Evolutionary conservation across 352 stramenopile genomes (phyloP).

Genomic region (Pythium dissotocum): DNA sequence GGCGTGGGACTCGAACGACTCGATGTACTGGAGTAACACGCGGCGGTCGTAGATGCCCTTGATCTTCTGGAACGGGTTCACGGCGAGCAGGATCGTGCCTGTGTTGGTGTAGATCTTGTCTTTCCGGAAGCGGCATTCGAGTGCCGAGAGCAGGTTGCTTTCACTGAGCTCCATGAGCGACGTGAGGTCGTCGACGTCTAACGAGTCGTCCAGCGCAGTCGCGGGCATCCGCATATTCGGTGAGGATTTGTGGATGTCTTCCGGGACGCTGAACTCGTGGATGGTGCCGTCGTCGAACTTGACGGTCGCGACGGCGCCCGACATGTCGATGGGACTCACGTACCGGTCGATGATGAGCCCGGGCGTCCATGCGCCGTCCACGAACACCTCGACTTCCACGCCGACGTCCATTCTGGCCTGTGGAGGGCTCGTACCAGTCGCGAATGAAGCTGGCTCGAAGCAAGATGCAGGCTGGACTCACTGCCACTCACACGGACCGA

Average conservation of each 20-base stretch:
- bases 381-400: slow-evolving; percentile 61
- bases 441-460: slow-evolving; percentile 10
- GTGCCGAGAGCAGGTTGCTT: slow-evolving; percentile 56
- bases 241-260: slow-evolving; percentile 33
- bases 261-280: slow-evolving; percentile 42
- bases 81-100: slow-evolving; percentile 74
- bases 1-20: slow-evolving; percentile 51
- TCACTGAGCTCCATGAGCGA: slow-evolving; percentile 80
- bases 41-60: slow-evolving; percentile 55
- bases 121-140: slow-evolving; percentile 68
- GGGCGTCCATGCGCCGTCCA: slow-evolving; percentile 48
- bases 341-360: slow-evolving; percentile 67
- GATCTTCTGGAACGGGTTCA: slow-evolving; percentile 86
- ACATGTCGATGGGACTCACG: slow-evolving; percentile 50
- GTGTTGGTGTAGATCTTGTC: slow-evolving; percentile 89
- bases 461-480: background rate
- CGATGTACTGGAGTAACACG: slow-evolving; percentile 61
- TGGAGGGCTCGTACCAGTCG: background rate
- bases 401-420: slow-evolving; percentile 55
- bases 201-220: slow-evolving; percentile 17
- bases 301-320: slow-evolving; percentile 54
- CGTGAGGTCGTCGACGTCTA: slow-evolving; percentile 84
- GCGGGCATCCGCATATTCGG: slow-evolving; percentile 35
- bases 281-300: slow-evolving; percentile 68
- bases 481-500: background rate